Percentiles rank a stretch among this genome's conserved stretches.
These are phyloP conservation scores for Magnusiomyces clavatus DNA, from an alignment of 1,139 yeast genomes.

Conservation along the genomic window DNA sequence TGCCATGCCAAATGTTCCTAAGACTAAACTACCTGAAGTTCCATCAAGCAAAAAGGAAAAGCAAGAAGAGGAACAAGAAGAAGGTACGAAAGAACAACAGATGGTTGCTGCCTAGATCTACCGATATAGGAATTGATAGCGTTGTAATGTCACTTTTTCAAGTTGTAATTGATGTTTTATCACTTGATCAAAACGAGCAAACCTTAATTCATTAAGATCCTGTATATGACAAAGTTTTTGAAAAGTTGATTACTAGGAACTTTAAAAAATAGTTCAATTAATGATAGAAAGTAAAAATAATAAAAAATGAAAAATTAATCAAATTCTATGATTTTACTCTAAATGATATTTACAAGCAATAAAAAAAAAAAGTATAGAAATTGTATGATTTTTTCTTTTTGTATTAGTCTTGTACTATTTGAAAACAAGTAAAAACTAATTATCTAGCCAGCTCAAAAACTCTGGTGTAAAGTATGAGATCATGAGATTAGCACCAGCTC, in stretches of 20 bases:
- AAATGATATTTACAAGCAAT: background rate
- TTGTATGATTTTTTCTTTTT: background rate
- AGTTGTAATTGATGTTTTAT: no score
- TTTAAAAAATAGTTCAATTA: no score
- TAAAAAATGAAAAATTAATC: no score
- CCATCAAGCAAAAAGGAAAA: background rate
- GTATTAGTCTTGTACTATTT: background rate
- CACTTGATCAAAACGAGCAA: no score
- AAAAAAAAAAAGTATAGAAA: background rate
- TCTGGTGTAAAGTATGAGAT: conserved; percentile 95
- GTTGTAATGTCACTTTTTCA: background rate
- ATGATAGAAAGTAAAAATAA: no score
- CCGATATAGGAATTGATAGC: background rate
- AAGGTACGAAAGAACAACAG: background rate
- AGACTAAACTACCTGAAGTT: background rate
- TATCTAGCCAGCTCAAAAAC: conserved; percentile 76
- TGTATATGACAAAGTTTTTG: no score
- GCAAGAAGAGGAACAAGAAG: background rate
- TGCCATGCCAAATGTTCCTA: background rate
- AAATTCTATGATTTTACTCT: no score
- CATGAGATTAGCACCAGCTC: conserved; percentile 94
- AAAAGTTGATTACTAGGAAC: no score
- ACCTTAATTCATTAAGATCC: no score
- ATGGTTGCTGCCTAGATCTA: background rate
- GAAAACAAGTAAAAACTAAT: background rate